phyloP scores from a whole-genome alignment of 2,329 filamentous ascomycete genomes.

The Juglanconis sp. region DNA sequence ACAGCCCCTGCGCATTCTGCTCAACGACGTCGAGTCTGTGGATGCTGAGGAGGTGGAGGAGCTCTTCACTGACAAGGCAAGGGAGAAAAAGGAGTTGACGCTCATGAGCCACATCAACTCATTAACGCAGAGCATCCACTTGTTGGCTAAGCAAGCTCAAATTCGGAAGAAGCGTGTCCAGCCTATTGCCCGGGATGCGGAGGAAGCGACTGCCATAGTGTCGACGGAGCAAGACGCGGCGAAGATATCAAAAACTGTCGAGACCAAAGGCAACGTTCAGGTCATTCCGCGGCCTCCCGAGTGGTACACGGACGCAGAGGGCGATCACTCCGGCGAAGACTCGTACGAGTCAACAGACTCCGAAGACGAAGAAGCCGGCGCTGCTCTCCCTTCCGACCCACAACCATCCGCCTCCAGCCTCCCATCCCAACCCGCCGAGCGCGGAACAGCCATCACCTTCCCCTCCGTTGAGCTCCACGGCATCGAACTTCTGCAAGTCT shows the following conservation, averaged over 20 bases:
- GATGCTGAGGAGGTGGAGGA: conserved; percentile 63
- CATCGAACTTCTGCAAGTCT: conserved; percentile 71
- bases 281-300: conserved; percentile 75
- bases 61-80: conserved; percentile 59
- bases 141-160: conserved; percentile 56
- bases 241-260: conserved; percentile 25
- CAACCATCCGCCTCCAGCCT: conserved; percentile 25
- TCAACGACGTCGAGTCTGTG: conserved; percentile 59
- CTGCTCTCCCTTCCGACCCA: conserved; percentile 26
- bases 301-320: conserved; percentile 55
- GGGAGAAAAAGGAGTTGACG: conserved; percentile 55
- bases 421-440: conserved; percentile 46
- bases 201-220: conserved; percentile 20
- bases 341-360: conserved; percentile 42
- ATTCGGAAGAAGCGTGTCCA: conserved; percentile 19
- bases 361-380: conserved; percentile 40
- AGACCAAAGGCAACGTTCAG: conserved; percentile 63
- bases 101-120: conserved; percentile 75
- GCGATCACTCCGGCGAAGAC: conserved; percentile 44
- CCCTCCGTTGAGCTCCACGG: conserved; percentile 73
- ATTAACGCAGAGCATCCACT: conserved; percentile 67
- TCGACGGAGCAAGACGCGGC: conserved; percentile 23
- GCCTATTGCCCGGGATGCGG: conserved; percentile 17
- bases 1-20: conserved; percentile 61
- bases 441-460: conserved; percentile 75